A percentile compares a stretch with the other conserved stretches of the same genome.
phyloP scores from a whole-genome alignment of 306 rosid genomes.

The Gastrolobium villosum region DNA sequence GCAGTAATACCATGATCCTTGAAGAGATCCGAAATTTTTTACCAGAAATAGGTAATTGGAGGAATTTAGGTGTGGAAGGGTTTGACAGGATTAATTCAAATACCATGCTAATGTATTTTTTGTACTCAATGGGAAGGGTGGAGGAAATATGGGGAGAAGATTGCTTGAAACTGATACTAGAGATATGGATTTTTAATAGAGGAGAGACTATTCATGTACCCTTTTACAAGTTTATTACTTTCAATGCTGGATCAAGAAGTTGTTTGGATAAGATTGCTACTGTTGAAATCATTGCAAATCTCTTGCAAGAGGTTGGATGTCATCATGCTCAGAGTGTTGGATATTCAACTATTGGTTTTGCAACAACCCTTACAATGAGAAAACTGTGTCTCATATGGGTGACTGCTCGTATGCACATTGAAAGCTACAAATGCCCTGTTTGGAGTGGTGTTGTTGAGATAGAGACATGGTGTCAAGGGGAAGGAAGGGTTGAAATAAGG shows the following conservation, averaged over 20 bases:
- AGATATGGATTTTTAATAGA: conserved; percentile 10
- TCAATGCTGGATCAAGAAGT: conserved; percentile 17
- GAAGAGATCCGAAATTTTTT: conserved; percentile 33
- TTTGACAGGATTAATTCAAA: background rate
- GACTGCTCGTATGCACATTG: conserved; percentile 90
- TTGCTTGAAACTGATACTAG: conserved; percentile 17
- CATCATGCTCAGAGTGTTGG: conserved; percentile 91
- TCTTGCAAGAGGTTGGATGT: conserved; percentile 87
- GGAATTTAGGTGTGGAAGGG: background rate
- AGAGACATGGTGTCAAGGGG: conserved; percentile 84
- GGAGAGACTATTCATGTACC: background rate
- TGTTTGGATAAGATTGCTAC: conserved; percentile 72
- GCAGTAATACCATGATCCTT: conserved; percentile 10
- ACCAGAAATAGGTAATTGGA: background rate
- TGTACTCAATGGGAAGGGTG: conserved; percentile 35
- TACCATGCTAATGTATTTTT: background rate
- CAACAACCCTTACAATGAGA: conserved; percentile 84
- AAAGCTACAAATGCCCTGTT: conserved; percentile 83
- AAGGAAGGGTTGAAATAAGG: conserved; percentile 81
- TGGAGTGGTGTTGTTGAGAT: conserved; percentile 88
- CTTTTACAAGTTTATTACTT: conserved; percentile 10
- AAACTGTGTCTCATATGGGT: conserved; percentile 86
- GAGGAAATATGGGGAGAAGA: conserved; percentile 35
- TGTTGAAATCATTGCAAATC: conserved; percentile 85
- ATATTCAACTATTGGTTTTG: conserved; percentile 80